Conservation (phyloP, 495 filamentous ascomycete genomes). For the Jackrogersella multiformis region DNA sequence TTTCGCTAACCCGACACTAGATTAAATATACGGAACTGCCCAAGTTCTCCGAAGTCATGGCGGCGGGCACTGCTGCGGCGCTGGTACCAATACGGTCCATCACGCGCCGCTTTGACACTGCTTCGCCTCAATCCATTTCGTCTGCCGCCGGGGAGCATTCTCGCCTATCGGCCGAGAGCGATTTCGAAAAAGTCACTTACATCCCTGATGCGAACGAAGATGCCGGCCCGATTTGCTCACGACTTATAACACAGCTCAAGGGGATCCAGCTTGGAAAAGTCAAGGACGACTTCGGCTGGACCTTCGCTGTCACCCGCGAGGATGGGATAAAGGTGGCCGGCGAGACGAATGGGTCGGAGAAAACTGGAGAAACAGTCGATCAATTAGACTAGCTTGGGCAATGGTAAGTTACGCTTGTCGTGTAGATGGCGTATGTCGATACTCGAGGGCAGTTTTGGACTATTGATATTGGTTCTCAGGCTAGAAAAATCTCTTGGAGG, state of each 20-base stretch:
- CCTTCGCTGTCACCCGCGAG: conserved; percentile 61
- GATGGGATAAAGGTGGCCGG: conserved; percentile 53
- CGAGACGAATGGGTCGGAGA: conserved; percentile 24
- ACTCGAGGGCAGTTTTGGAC: neutral
- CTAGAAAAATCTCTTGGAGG: neutral
- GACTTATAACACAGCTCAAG: conserved; percentile 78
- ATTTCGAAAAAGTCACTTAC: conserved; percentile 72
- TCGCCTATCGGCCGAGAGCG: conserved; percentile 46
- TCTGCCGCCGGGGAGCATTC: conserved; percentile 44
- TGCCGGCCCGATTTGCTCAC: conserved; percentile 72
- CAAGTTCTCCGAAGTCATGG: conserved; percentile 84
- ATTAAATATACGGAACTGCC: conserved; percentile 83
- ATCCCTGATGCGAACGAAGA: conserved; percentile 69
- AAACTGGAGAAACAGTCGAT: conserved; percentile 47
- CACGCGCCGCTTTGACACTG: conserved; percentile 64
- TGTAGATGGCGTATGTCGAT: conserved; percentile 10
- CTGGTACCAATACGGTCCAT: conserved; percentile 92
- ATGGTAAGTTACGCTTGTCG: neutral
- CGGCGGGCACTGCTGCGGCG: conserved; percentile 90
- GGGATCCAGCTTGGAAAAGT: conserved; percentile 84
- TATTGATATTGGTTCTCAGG: conserved; percentile 7
- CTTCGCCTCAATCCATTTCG: conserved; percentile 51
- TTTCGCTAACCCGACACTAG: conserved; percentile 46
- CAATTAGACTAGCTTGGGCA: conserved; percentile 49
- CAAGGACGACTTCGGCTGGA: conserved; percentile 81